Evolutionary conservation across 2,329 filamentous ascomycete species (phyloP), one percentile per base, ranked within the genome.

Genomic region (Pseudogymnoascus sp.): DNA sequence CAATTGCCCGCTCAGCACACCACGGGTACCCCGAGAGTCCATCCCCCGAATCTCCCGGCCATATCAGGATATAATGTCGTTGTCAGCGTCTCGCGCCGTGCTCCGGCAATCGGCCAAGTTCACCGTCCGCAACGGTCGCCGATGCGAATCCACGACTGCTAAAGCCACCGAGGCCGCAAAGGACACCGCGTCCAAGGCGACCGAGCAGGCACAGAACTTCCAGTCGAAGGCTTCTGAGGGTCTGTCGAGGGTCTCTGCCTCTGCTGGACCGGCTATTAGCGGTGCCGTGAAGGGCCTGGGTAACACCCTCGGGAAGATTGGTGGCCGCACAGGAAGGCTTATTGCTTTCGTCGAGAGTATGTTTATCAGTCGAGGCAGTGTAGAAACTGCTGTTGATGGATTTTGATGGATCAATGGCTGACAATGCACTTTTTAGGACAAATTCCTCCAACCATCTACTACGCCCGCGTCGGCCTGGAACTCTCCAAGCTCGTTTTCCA

Each of bases 391-490:
- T 28, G 3, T 59, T 62, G 40, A 53, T 59, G n/a, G 31, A 63
- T 18, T 46, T 36, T 14, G 61, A 37, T 60, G 25, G 70, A 64
- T 56, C 31, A 67, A 60, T 37, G 62, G 37, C 56, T 60, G 36
- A 60, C 56, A 9, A 36, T 60, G 56, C 16, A 36, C 28, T 38
- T 46, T 62, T 64, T 59, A 97, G 93, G 87, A 77, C 84, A 95
- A 80, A 85, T 93, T 70, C 95, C 95, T 70, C 87, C 88, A 66
- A 88, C 92, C 68, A 75, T 96, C 75, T 97, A 97, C 86, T 99
- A 97, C 83, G 87, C 88, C 73, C 90, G 87, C 77, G 93, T 97
- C 74, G 89, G 84, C 72, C 80, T 93, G 68, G 95, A 99, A 83
- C 83, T 97, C 65, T 84, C 84, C 75, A 96, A 90, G 84, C 84